phyloP scores from a whole-genome alignment of 2,329 filamentous ascomycete species.

The Albifimbria verrucaria region DNA sequence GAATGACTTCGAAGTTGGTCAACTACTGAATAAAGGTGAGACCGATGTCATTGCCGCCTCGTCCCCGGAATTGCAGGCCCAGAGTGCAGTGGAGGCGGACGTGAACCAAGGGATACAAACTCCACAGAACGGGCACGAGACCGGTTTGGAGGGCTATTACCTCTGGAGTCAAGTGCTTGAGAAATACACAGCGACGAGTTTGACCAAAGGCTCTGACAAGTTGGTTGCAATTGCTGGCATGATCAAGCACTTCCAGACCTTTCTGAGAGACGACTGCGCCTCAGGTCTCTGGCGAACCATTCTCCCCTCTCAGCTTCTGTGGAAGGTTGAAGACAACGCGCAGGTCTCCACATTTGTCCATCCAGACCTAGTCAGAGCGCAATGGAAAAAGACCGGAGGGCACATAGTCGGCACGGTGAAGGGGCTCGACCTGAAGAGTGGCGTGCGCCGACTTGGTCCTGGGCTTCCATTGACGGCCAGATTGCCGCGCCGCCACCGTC shows the following conservation, averaged over 20 bases:
- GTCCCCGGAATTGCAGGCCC: background rate
- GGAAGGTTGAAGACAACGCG: background rate
- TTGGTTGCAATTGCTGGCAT: background rate
- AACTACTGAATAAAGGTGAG: background rate
- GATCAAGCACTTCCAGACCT: background rate
- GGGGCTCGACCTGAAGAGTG: background rate
- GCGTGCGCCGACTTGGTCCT: background rate
- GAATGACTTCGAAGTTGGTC: background rate
- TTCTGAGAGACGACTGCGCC: background rate
- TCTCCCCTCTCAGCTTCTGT: background rate
- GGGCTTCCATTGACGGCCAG: background rate
- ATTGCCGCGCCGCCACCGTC: background rate
- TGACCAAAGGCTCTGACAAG: background rate
- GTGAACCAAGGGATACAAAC: background rate
- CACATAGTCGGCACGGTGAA: background rate
- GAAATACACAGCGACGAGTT: background rate
- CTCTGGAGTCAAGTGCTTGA: background rate
- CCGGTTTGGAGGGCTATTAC: background rate
- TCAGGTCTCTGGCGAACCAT: background rate
- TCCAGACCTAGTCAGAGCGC: background rate
- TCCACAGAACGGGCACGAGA: background rate
- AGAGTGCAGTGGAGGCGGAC: background rate
- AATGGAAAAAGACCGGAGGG: background rate
- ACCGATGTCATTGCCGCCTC: background rate
- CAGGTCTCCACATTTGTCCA: background rate